Conservation (phyloP, 169 alveolate species). For the Babesia ovata region DNA sequence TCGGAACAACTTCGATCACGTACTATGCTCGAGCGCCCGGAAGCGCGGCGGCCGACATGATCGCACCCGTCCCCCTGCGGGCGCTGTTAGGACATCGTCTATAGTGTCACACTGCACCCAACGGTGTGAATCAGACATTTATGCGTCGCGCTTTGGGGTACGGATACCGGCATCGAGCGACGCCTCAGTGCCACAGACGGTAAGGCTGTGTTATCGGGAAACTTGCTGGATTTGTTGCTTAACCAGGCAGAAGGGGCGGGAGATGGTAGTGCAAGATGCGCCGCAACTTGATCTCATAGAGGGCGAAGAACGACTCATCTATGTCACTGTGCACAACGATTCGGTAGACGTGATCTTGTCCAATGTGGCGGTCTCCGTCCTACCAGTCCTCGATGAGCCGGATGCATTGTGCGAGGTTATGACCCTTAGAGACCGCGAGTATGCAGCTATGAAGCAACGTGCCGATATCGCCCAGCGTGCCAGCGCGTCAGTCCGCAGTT, state of each 20-base stretch:
- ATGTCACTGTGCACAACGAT: conserved; percentile 26
- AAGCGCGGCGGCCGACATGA: not conserved
- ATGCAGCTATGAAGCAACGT: conserved; percentile 16
- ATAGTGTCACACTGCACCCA: conserved; percentile 2
- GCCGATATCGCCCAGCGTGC: not conserved
- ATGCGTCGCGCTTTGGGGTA: conserved; percentile 5
- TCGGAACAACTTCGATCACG: not conserved
- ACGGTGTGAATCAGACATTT: not conserved
- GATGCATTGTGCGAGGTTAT: conserved; percentile 3
- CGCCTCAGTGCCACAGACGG: conserved; percentile 28
- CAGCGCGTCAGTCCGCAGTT: not conserved
- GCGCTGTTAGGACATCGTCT: not conserved
- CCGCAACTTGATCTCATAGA: conserved; percentile 4
- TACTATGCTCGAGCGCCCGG: not conserved
- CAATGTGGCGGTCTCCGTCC: conserved; percentile 14
- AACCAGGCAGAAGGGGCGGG: conserved; percentile 16
- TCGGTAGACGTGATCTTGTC: conserved; percentile 1
- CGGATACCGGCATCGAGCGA: conserved; percentile 3
- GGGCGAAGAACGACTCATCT: conserved; percentile 35
- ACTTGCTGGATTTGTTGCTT: conserved; percentile 21
- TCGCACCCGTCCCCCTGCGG: not conserved
- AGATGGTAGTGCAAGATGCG: not conserved
- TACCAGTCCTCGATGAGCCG: conserved; percentile 37
- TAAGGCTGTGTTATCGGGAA: conserved; percentile 11
- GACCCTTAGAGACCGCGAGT: conserved; percentile 34